Conservation (phyloP, 768 basidiomycete genomes). For the Rhizopogon vinicolor region DNA sequence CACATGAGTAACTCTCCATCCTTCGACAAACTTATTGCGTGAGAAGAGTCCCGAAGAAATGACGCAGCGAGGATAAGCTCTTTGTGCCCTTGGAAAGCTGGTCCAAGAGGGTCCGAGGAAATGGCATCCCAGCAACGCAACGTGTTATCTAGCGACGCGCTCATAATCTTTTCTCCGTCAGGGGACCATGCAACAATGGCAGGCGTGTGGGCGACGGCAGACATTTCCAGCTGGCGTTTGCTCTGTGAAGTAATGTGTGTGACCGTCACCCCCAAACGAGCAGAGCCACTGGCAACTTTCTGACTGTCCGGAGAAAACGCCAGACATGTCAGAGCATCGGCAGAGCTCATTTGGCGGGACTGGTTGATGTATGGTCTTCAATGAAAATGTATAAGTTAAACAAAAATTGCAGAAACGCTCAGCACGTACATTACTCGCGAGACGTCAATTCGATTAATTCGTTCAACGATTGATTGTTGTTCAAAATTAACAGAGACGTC, state of each 20-base stretch:
- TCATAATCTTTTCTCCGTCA: conserved; percentile 20
- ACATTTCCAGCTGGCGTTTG: background rate
- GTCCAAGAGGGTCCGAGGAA: conserved; percentile 14
- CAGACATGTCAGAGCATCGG: background rate
- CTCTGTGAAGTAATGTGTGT: background rate
- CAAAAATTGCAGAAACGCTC: too few species aligned
- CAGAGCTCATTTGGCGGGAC: background rate
- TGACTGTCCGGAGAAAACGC: background rate
- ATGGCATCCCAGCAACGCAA: conserved; percentile 23
- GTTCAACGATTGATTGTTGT: background rate
- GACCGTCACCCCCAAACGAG: background rate
- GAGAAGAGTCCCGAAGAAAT: background rate
- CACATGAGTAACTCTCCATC: background rate
- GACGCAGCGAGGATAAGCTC: background rate
- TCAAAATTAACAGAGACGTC: background rate
- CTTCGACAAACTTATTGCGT: background rate
- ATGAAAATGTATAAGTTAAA: background rate
- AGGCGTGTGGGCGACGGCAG: background rate
- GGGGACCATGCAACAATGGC: conserved; percentile 22
- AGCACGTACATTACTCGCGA: background rate
- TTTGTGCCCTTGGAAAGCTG: conserved; percentile 21
- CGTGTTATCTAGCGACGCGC: conserved; percentile 22
- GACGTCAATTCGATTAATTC: background rate
- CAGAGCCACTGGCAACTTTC: background rate
- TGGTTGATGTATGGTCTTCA: background rate